These are phyloP conservation scores for Mesotaenium endlicherianum DNA, from an alignment of 139 green algal species.

Conservation along the genomic window DNA sequence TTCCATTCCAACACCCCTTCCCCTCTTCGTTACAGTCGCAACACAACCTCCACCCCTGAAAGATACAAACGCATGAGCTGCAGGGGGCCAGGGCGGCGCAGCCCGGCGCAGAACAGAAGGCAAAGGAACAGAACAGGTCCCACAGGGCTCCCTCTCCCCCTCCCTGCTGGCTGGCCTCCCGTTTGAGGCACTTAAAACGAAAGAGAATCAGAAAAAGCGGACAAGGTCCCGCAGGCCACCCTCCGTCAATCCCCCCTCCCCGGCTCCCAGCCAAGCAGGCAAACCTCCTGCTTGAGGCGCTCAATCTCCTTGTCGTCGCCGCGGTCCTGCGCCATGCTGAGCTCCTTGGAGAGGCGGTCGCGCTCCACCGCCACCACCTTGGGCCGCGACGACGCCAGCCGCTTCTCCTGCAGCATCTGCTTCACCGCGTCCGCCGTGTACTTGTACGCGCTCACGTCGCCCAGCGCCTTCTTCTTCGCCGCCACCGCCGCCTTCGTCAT, in stretches of 20 bases:
- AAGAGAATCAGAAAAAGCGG: no score
- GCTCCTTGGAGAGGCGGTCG: slow-evolving; percentile 1
- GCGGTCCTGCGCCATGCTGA: not conserved
- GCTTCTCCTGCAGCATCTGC: slow-evolving; percentile 39
- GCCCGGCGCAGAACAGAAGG: no score
- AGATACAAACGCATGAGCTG: no score
- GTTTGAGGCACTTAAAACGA: no score
- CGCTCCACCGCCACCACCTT: slow-evolving; percentile 11
- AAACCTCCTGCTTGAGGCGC: slow-evolving; percentile 3
- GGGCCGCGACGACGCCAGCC: slow-evolving; percentile 5
- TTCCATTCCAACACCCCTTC: no score
- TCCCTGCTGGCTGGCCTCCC: no score
- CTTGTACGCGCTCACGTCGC: not conserved
- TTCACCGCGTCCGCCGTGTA: slow-evolving; percentile 38
- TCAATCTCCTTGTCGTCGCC: not conserved
- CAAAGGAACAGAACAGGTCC: no score
- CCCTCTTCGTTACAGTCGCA: no score
- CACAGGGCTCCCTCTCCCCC: not conserved
- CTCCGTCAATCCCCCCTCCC: not conserved
- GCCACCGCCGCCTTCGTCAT: slow-evolving; percentile 36
- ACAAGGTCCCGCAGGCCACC: no score
- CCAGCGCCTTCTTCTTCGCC: slow-evolving; percentile 15
- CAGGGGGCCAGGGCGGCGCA: no score
- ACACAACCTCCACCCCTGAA: no score
- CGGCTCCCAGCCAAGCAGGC: not conserved